Percentiles rank a stretch among this genome's conserved stretches.
Evolutionary conservation across 306 rosid species (phyloP).

Genomic region (Trifolium dubium): DNA sequence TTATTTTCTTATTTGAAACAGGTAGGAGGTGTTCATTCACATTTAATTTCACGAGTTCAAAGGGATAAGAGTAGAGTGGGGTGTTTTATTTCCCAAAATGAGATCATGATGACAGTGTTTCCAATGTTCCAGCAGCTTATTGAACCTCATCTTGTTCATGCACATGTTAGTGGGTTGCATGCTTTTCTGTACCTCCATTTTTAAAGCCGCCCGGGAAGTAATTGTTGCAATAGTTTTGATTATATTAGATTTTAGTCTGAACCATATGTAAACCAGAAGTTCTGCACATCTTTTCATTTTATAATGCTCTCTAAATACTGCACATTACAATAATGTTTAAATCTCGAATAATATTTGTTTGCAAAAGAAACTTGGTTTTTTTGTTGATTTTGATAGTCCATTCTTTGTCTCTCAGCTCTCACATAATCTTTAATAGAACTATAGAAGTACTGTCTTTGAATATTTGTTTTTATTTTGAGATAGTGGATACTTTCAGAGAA

Average conservation of each 20-base stretch:
- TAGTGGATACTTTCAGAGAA: slow-evolving; percentile 30
- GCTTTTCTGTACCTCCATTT: not conserved
- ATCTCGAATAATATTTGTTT: slow-evolving; percentile 27
- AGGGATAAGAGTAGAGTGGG: slow-evolving; percentile 97
- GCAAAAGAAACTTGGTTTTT: slow-evolving; percentile 36
- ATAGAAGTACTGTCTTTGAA: not conserved
- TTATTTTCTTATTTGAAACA: slow-evolving; percentile 49
- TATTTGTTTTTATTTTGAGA: slow-evolving; percentile 24
- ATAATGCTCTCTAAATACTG: slow-evolving; percentile 20
- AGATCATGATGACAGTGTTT: slow-evolving; percentile 95
- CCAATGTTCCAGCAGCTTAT: slow-evolving; percentile 98
- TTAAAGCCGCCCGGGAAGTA: slow-evolving; percentile 9
- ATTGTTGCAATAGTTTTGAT: slow-evolving; percentile 1
- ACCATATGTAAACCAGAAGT: slow-evolving; percentile 23
- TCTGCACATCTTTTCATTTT: slow-evolving; percentile 18
- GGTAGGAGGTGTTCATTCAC: slow-evolving; percentile 99
- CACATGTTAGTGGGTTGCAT: slow-evolving; percentile 77
- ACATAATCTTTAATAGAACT: slow-evolving; percentile 29
- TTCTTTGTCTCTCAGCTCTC: slow-evolving; percentile 5
- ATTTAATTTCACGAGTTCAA: slow-evolving; percentile 97
- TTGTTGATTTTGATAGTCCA: slow-evolving; percentile 12
- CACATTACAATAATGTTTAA: slow-evolving; percentile 23
- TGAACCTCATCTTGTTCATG: slow-evolving; percentile 99
- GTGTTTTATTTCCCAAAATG: slow-evolving; percentile 89
- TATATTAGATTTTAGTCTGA: slow-evolving; percentile 29